Conservation (phyloP, 1,284 basidiomycete species). For the Moesziomyces globuligerus region DNA sequence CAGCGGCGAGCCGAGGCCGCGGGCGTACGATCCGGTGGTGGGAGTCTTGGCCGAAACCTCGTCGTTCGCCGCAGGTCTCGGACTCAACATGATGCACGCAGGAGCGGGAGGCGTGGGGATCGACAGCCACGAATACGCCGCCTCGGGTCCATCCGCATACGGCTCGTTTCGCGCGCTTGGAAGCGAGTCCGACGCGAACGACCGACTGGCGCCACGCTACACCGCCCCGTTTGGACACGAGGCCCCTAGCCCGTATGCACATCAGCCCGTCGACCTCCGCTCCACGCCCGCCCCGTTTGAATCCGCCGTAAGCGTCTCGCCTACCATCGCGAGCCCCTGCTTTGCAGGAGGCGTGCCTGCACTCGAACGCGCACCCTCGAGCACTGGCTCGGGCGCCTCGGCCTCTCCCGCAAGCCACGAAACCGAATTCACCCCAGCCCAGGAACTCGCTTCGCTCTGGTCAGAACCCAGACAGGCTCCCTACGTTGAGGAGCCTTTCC, state of each 20-base stretch:
- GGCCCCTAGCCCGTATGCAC: neutral
- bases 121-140: neutral
- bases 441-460: neutral
- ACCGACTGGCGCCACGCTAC: neutral
- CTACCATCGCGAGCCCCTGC: neutral
- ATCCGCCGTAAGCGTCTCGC: neutral
- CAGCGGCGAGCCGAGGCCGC: neutral
- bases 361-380: conserved; percentile 1
- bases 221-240: neutral
- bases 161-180: neutral
- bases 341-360: neutral
- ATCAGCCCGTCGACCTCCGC: neutral
- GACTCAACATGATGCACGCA: neutral
- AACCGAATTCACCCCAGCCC: neutral
- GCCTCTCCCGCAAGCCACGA: conserved; percentile 3
- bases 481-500: neutral
- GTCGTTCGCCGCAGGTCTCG: neutral
- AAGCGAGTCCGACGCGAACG: neutral
- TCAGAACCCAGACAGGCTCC: neutral
- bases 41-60: neutral
- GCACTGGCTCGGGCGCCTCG: neutral
- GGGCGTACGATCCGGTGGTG: neutral
- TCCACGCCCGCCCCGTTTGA: neutral
- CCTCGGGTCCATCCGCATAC: neutral
- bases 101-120: neutral